Evolutionary conservation across 305 asterid species (phyloP).

Genomic region (Fraxinus velutina): DNA sequence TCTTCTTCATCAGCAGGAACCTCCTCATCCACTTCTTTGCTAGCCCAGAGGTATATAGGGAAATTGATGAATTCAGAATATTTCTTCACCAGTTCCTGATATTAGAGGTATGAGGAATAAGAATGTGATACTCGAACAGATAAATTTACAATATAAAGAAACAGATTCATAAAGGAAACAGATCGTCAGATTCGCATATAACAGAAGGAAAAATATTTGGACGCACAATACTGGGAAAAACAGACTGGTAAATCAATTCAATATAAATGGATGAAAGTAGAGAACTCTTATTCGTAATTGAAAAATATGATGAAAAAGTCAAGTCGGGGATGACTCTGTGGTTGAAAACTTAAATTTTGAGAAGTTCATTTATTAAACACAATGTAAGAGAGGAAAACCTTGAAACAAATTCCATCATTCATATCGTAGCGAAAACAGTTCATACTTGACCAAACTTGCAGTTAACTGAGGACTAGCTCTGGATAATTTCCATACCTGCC

Average conservation of each 20-base stretch:
- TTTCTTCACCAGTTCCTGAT: slow-evolving; percentile 70
- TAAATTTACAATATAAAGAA: neutral
- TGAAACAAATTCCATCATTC: neutral
- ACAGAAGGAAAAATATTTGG: neutral
- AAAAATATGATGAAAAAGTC: neutral
- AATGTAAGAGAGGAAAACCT: neutral
- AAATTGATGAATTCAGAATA: slow-evolving; percentile 79
- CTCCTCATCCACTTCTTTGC: slow-evolving; percentile 78
- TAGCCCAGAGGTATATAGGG: slow-evolving; percentile 79
- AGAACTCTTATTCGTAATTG: neutral
- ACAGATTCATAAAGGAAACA: neutral
- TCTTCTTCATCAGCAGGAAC: slow-evolving; percentile 76
- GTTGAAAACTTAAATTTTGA: neutral
- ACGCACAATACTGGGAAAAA: neutral
- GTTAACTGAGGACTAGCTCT: neutral
- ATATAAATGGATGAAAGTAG: neutral
- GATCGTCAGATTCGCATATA: neutral
- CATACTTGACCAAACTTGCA: neutral
- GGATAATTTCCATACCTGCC: neutral
- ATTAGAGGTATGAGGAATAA: slow-evolving; percentile 12
- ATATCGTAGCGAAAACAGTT: neutral
- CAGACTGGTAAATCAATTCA: neutral
- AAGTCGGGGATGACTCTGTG: neutral
- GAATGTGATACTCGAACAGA: neutral
- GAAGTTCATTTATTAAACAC: neutral